Evolutionary conservation across 805 yeast genomes (phyloP), one percentile per base, ranked within the genome.

Genomic region (Yamadazyma akitaensis): DNA sequence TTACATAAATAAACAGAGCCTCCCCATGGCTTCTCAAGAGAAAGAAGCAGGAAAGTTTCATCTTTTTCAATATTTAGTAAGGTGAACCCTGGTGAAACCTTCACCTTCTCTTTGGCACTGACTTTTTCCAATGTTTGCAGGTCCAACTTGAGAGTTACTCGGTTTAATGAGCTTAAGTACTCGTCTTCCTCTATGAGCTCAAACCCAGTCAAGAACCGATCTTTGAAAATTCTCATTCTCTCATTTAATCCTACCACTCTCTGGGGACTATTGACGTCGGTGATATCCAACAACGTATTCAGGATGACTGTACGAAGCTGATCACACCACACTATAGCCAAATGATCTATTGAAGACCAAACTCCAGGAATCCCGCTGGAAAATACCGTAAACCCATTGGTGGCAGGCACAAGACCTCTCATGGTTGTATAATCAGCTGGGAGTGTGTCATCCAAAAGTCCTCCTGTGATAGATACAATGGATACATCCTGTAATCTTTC

Each of bases 291-390:
- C 32, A 94, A 58, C 0, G 82, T 68, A 42, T 67, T 67, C 8
- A 88, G 84, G 1, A 92, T 53, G 13, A 75, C 78, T 43, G 77
- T 72, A 43, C 97, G 75, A 33, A 91, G 67, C 62, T 92, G 97
- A 50, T 83, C 87, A 65, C 99, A 92, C 99, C 99, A 92, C 1
- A 92, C 96, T 40, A 94, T 83, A 0, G 98, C 97, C 53, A 89
- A 74, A 67, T 92, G 99, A 63, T 92, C 98, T 35, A 90, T 82
- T 1, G 97, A 86, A 0, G 96, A 83, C 96, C 97, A 92, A 1
- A 92, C 97, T 2, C 75, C 76, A 0, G 96, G 96, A 10, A 92
- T 85, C 1, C 96, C 91, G 0, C 94, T 82, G 0, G 97, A 80
- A 55, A 81, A 88, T 0, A 85, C 87, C 0, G 95, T 82, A 50